Base-by-base conservation (phyloP, 371 early-diverging fungal species). In the Blakeslea trispora region DNA sequence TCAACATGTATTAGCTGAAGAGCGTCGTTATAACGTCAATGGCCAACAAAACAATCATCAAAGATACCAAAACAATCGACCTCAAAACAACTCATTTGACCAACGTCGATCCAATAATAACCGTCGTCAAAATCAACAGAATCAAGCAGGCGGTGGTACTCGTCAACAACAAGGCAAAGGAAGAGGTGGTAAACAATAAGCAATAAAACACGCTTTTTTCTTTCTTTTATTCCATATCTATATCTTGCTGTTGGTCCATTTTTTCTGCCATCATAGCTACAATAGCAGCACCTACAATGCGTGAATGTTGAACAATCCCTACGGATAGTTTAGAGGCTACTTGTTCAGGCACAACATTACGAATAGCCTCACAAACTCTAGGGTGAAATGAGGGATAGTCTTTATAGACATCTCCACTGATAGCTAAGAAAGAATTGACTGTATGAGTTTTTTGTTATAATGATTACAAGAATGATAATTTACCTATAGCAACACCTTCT, bases 251-350 rank as follows among this genome's bases (percentile, higher is more conserved):
- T 40, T 39, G 32, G 23, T 37, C 50, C 23, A 18, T 51, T 10
- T 51, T 41, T 3, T 78, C 78, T 31, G 75, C 74, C 78, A 78
- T 72, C 78, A 78, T 78, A 19, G 78, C 78, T 18, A 78, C 74
- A 54, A 78, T 74, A 34, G 78, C 78, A 9, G 75, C 74, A 46
- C 78, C 78, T 11, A 78, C 78, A 62, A 78, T 74, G 32, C 78
- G 64, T 24, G 75, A 74, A 48, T 71, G 68, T 51, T 74, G 66
- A 22, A 78, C 75, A 41, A 78, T 71, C n/a, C 72, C 78, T 0
- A 78, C 72, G 1, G 78, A 74, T 28, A 78, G 32, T 51, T 63
- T 70, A 5, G 67, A 53, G 0, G 78, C 70, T 11, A 78, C 58
- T 23, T 74, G 63, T 45, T 72, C 67, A 13, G 75, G 71, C 47